Evolutionary conservation across 768 basidiomycete genomes (phyloP).

Genomic region (Dendrothele bispora): DNA sequence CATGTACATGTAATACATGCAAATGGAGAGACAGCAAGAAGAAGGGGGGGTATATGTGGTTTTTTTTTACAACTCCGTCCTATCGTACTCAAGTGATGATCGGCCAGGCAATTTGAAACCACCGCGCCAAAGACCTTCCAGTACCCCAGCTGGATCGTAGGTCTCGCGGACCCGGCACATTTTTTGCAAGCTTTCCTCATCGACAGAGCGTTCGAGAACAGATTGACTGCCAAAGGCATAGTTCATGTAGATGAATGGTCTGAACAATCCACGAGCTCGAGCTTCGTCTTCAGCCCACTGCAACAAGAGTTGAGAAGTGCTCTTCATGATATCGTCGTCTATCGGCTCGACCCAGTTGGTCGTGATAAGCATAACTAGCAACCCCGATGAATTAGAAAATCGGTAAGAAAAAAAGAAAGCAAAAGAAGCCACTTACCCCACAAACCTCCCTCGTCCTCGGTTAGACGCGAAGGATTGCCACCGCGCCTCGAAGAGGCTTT

Average conservation of each 20-base stretch:
- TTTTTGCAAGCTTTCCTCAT: neutral
- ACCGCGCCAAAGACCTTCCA: conserved; percentile 7
- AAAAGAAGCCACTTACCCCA: conserved; percentile 4
- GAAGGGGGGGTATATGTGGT: too few species aligned
- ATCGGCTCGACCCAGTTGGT: conserved; percentile 13
- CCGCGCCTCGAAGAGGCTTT: conserved; percentile 8
- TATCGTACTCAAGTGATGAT: neutral
- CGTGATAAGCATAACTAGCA: conserved; percentile 12
- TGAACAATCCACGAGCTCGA: conserved; percentile 3
- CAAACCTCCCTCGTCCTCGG: conserved; percentile 12
- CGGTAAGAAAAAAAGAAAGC: neutral
- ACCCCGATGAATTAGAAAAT: neutral
- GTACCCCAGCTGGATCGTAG: conserved; percentile 5
- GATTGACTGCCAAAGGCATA: conserved; percentile 7
- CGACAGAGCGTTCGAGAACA: neutral
- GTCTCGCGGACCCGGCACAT: conserved; percentile 1
- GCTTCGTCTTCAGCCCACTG: conserved; percentile 12
- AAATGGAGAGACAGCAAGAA: too few species aligned
- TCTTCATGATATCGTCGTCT: conserved; percentile 14
- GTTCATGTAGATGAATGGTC: conserved; percentile 10
- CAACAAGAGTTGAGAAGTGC: conserved; percentile 6
- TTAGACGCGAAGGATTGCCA: conserved; percentile 16
- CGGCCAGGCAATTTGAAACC: conserved; percentile 10
- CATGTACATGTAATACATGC: too few species aligned
- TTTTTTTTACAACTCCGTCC: neutral